Evolutionary conservation across 2,329 filamentous ascomycete genomes (phyloP).

Genomic region (Cryphonectria japonica): DNA sequence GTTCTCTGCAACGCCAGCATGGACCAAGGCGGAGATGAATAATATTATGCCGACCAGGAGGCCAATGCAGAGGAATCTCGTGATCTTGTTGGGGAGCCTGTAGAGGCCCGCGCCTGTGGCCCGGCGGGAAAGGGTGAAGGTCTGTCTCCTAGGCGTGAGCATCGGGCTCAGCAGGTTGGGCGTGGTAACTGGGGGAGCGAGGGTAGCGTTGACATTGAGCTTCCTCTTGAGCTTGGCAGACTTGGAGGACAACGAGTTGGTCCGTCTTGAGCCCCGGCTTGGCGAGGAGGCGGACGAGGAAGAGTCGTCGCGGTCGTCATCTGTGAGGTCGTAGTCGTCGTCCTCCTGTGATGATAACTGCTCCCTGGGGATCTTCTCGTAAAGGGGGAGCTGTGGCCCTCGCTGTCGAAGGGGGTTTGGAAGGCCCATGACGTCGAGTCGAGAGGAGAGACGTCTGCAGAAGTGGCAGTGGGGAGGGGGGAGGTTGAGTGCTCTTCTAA

Average conservation of each 20-base stretch:
- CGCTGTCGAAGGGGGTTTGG: conserved; percentile 52
- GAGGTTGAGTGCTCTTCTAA: neutral
- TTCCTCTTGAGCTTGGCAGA: conserved; percentile 45
- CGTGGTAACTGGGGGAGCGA: conserved; percentile 23
- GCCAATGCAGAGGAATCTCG: conserved; percentile 76
- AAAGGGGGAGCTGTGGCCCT: conserved; percentile 51
- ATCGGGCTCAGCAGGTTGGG: conserved; percentile 26
- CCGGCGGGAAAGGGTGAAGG: conserved; percentile 38
- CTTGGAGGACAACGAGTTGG: conserved; percentile 47
- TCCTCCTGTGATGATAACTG: conserved; percentile 54
- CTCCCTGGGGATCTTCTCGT: conserved; percentile 55
- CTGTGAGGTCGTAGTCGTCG: conserved; percentile 49
- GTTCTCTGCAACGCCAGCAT: conserved; percentile 74
- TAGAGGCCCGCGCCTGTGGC: conserved; percentile 51
- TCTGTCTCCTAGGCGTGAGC: conserved; percentile 41
- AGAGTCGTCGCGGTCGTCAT: conserved; percentile 43
- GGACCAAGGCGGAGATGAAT: conserved; percentile 76
- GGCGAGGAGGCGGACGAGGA: conserved; percentile 45
- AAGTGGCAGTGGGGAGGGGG: conserved; percentile 15
- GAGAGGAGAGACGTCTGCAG: conserved; percentile 11
- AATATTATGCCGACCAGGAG: conserved; percentile 71
- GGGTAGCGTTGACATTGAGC: conserved; percentile 26
- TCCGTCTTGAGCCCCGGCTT: conserved; percentile 59
- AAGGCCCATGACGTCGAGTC: conserved; percentile 26
- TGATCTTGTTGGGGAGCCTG: conserved; percentile 71